These are phyloP conservation scores for Zygosaccharomyces pseudobailii DNA, from an alignment of 1,139 yeast species.

Conservation along the genomic window DNA sequence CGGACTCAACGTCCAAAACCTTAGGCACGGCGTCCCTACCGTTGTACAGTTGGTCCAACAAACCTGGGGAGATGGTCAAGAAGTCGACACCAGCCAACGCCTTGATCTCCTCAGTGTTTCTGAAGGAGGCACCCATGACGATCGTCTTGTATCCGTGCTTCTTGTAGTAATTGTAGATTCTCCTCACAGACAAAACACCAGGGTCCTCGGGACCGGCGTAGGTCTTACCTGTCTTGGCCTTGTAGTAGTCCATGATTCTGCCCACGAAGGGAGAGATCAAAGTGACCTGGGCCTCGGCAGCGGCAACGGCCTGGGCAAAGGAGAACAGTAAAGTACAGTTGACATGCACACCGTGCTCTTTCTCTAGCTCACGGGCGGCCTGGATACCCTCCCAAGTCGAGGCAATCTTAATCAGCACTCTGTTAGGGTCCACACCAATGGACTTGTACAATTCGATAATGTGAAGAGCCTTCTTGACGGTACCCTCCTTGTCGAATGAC, in stretches of 20 bases:
- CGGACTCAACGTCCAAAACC: slow-evolving; percentile 60
- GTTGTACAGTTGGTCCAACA: slow-evolving; percentile 83
- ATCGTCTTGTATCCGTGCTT: slow-evolving; percentile 93
- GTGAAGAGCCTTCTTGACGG: slow-evolving; percentile 85
- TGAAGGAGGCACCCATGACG: slow-evolving; percentile 99
- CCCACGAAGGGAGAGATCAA: slow-evolving; percentile 98
- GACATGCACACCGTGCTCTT: slow-evolving; percentile 86
- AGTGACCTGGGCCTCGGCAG: slow-evolving; percentile 96
- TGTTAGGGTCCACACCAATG: slow-evolving; percentile 79
- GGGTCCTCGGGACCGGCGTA: slow-evolving; percentile 83
- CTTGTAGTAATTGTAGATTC: slow-evolving; percentile 95
- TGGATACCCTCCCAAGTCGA: slow-evolving; percentile 99
- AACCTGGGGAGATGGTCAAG: slow-evolving; percentile 91
- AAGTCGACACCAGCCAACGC: slow-evolving; percentile 97
- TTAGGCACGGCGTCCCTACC: slow-evolving; percentile 75
- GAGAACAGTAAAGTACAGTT: slow-evolving; percentile 95
- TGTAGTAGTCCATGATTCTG: slow-evolving; percentile 98
- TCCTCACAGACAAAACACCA: slow-evolving; percentile 88
- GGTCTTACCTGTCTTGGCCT: slow-evolving; percentile 86
- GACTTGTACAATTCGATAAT: slow-evolving; percentile 80
- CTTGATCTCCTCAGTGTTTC: slow-evolving; percentile 94
- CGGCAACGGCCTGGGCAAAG: slow-evolving; percentile 95
- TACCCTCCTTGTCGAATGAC: slow-evolving; percentile 90
- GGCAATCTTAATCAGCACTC: slow-evolving; percentile 93
- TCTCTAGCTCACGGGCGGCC: slow-evolving; percentile 94